A percentile compares a stretch with the other conserved stretches of the same genome.
Conservation (phyloP, 177 flowering plant genomes). For the Telopea speciosissima region DNA sequence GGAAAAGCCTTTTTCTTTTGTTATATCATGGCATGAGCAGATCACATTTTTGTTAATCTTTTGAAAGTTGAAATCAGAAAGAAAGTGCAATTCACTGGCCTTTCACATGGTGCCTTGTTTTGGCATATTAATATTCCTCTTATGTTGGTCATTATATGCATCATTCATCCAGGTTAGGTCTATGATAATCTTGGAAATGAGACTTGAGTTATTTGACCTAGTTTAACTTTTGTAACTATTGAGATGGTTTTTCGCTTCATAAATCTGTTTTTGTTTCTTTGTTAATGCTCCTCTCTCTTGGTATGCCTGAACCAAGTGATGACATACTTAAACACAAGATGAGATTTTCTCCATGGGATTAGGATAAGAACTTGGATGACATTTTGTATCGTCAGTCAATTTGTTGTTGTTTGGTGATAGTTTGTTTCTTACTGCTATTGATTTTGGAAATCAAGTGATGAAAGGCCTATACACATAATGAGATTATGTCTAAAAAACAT, state of each 20-base stretch:
- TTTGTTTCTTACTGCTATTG: neutral
- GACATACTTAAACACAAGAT: neutral
- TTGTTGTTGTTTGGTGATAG: neutral
- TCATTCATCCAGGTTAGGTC: neutral
- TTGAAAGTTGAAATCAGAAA: neutral
- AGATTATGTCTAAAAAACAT: neutral
- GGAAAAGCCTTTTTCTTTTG: neutral
- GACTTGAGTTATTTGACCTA: neutral
- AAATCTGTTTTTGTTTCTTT: neutral
- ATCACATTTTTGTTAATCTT: neutral
- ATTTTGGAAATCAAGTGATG: neutral
- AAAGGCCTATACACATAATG: neutral
- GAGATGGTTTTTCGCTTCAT: neutral
- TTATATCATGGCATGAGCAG: neutral
- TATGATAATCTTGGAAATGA: neutral
- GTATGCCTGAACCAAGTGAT: neutral
- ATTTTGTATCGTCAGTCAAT: neutral
- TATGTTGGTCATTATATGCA: neutral
- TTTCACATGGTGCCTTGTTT: neutral
- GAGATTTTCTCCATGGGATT: too few species aligned
- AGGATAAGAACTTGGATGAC: too few species aligned
- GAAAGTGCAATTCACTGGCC: neutral
- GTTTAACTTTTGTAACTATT: neutral
- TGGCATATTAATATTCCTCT: neutral
- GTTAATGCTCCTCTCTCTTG: neutral